Evolutionary conservation across 1,284 basidiomycete species (phyloP).

Genomic region (Bondarzewia mesenterica): DNA sequence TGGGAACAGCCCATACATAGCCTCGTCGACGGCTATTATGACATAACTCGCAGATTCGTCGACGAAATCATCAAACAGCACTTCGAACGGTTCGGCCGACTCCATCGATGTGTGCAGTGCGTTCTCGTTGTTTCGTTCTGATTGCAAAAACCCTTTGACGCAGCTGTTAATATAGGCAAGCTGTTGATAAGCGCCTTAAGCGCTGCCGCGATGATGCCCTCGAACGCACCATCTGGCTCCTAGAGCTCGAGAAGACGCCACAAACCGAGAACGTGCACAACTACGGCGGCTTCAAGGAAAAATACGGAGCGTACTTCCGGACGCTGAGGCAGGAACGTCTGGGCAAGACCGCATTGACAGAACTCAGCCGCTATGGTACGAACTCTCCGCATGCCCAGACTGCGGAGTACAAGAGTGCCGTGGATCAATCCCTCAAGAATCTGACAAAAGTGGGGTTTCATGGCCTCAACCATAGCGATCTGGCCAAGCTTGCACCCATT

Average conservation of each 20-base stretch:
- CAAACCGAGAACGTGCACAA: slow-evolving; percentile 56
- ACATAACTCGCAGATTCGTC: not conserved
- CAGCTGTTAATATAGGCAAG: not conserved
- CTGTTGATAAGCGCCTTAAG: not conserved
- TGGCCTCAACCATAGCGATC: not conserved
- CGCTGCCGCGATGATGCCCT: not conserved
- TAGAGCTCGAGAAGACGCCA: slow-evolving; percentile 43
- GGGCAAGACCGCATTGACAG: not conserved
- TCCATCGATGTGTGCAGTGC: not conserved
- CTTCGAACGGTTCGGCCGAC: not conserved
- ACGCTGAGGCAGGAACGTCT: slow-evolving; percentile 7
- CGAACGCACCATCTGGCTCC: slow-evolving; percentile 31
- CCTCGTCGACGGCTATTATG: slow-evolving; percentile 41
- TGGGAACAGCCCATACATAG: slow-evolving; percentile 41
- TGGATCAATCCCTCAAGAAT: not conserved
- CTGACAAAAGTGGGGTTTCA: slow-evolving; percentile 5
- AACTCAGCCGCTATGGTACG: not conserved
- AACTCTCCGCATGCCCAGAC: not conserved
- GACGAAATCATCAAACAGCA: not conserved
- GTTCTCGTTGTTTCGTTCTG: not conserved
- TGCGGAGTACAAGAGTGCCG: not conserved
- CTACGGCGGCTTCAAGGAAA: slow-evolving; percentile 45
- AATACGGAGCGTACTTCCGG: slow-evolving; percentile 45
- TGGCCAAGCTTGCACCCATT: slow-evolving; percentile 4
- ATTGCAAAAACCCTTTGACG: not conserved